Evolutionary conservation across 192 early-diverging fungal genomes (phyloP).

Genomic region (Hyaloraphidium curvatum): DNA sequence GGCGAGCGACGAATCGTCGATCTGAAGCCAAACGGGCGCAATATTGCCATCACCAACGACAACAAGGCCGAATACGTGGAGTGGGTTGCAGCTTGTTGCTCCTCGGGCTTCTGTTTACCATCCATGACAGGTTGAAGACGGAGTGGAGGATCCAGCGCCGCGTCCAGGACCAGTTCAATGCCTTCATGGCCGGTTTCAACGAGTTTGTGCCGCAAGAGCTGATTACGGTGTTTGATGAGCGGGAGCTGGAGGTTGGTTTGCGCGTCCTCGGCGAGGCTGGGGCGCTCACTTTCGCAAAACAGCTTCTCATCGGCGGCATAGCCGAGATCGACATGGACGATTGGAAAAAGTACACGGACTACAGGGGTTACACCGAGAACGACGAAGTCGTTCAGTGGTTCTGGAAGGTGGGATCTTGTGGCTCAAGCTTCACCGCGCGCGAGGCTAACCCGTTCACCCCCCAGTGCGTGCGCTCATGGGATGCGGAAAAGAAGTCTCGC

Average conservation of each 20-base stretch:
- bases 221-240: constrained; percentile 90
- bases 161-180: constrained; percentile 88
- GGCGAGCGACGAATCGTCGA: constrained; percentile 81
- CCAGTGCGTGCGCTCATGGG: constrained; percentile 60
- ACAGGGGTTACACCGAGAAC: constrained; percentile 89
- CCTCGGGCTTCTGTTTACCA: background rate
- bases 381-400: constrained; percentile 92
- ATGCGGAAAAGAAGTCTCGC: constrained; percentile 83
- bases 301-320: constrained; percentile 86
- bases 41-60: constrained; percentile 86
- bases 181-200: constrained; percentile 88
- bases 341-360: constrained; percentile 98
- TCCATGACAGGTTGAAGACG: constrained; percentile 33
- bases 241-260: constrained; percentile 61
- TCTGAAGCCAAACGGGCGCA: constrained; percentile 65
- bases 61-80: constrained; percentile 94
- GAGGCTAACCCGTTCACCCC: background rate
- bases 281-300: background rate
- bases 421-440: background rate
- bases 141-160: constrained; percentile 77
- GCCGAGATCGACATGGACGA: constrained; percentile 93
- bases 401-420: constrained; percentile 45
- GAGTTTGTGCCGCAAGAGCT: constrained; percentile 90
- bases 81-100: constrained; percentile 10
- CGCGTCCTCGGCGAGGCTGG: background rate